Conservation (phyloP, 2,329 filamentous ascomycete species). For the Sporothrix mexicana region DNA sequence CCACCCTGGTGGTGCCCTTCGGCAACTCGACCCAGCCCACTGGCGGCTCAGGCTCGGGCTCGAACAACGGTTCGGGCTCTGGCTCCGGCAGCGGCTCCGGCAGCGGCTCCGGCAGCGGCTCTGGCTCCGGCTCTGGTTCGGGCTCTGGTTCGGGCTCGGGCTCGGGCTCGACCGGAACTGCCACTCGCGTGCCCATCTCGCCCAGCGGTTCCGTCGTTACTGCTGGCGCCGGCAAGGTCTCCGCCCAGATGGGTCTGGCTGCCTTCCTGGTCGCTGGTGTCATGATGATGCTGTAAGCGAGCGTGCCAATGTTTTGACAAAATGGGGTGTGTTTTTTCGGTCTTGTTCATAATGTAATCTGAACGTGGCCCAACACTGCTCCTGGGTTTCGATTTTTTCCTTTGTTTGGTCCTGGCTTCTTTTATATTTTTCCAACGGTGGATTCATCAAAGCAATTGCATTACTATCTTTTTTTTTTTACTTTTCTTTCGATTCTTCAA, state of each 20-base stretch:
- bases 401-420: constrained; percentile 13
- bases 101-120: not conserved
- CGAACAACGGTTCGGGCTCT: not conserved
- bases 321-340: too few relatives aligned
- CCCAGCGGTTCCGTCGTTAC: constrained; percentile 32
- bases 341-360: too few relatives aligned
- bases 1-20: not conserved
- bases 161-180: constrained; percentile 4
- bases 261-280: constrained; percentile 31
- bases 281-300: constrained; percentile 34
- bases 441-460: constrained; percentile 18
- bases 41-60: not conserved
- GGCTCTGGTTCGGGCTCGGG: not conserved
- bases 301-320: not conserved
- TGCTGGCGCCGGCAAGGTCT: constrained; percentile 34
- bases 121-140: not conserved
- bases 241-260: constrained; percentile 33
- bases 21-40: constrained; percentile 27
- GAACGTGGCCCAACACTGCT: not conserved
- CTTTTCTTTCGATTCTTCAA: not conserved
- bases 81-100: not conserved
- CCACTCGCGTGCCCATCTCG: constrained; percentile 17
- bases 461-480: not conserved
- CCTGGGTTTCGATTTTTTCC: not conserved
- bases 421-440: not conserved